phyloP scores from a whole-genome alignment of 2,329 filamentous ascomycete species.

The Trichoderma cornu-damae region DNA sequence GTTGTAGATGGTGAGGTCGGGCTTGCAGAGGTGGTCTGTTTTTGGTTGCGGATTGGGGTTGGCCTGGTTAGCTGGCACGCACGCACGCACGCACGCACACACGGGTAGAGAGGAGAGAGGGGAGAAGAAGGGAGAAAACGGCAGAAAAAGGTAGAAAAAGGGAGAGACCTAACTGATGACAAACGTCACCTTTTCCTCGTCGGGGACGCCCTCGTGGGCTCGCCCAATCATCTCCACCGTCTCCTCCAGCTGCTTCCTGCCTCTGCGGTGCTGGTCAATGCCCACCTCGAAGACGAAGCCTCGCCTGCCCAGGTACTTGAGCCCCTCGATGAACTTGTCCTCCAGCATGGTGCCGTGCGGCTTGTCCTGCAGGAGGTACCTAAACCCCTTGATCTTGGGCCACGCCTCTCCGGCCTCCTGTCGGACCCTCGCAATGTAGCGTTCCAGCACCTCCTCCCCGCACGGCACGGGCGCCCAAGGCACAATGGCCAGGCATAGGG shows the following conservation, averaged over 20 bases:
- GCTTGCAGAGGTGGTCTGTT: conserved; percentile 84
- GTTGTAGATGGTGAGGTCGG: conserved; percentile 63
- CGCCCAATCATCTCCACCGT: conserved; percentile 63
- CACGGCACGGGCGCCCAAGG: conserved; percentile 81
- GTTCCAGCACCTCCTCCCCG: conserved; percentile 52
- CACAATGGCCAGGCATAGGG: conserved; percentile 63
- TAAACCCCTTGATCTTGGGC: conserved; percentile 67
- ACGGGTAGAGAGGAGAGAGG: too few relatives aligned
- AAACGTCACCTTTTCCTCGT: conserved; percentile 57
- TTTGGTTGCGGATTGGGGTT: conserved; percentile 18
- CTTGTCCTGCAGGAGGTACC: conserved; percentile 79
- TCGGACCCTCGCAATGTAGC: conserved; percentile 60
- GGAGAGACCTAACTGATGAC: conserved; percentile 57
- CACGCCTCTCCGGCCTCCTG: conserved; percentile 60
- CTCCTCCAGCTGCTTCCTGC: conserved; percentile 68
- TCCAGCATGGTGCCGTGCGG: conserved; percentile 59
- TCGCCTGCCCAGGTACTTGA: conserved; percentile 59
- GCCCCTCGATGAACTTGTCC: conserved; percentile 57
- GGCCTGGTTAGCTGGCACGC: too few relatives aligned
- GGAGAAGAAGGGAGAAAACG: conserved; percentile 23
- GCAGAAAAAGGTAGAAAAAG: too few relatives aligned
- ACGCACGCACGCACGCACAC: too few relatives aligned
- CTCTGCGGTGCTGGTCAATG: conserved; percentile 73
- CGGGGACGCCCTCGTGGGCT: conserved; percentile 57
- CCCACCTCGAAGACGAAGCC: conserved; percentile 76